Base-by-base conservation (phyloP, 441 rosid species). In the Eruca vesicaria region DNA sequence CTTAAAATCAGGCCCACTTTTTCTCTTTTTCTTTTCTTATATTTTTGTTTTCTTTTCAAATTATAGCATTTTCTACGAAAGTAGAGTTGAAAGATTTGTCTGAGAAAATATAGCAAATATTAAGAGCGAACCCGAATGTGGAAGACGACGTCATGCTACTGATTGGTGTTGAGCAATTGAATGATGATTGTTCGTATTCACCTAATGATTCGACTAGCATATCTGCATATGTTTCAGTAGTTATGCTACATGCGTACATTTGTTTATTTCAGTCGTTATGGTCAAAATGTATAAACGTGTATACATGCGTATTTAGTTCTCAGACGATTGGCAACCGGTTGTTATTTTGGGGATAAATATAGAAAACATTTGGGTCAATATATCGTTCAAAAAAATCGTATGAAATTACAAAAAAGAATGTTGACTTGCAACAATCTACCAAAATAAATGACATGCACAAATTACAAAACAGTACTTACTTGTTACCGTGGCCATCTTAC, bases 1-100 rank as follows among this genome's bases (percentile, higher is more conserved):
- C 79, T 75, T 68, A 28, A 61, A 36, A 14, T 53, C 7, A 68
- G 79, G 10, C 29, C 79, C 79, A 62, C 28, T 36, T 63, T 19
- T 53, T 68, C 2, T 50, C 36, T 66, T 21, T 56, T 20, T 20
- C 9, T 4, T 6, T 66, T 33, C 8, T 4, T 43, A 1, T 28
- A 9, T 12, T 33, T 36, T 63, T 62, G 28, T 59, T 19, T 63
- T 8, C 67, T 29, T 62, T 53, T 62, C 64, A 50, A 32, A 68
- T n/a, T 38, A 68, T 62, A 59, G 68, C 41, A 67, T 41, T 57
- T 73, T 66, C 35, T 45, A 66, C 72, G 21, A 58, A 59, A 19
- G 14, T 19, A 7, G 32, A 59, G 68, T 36, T 26, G 19, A 68
- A 28, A 50, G 63, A 67, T 74, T 10, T 74, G 78, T 67, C 38